Base-by-base conservation (phyloP, 352 stramenopile genomes). In the Elongisporangium senticosum region DNA sequence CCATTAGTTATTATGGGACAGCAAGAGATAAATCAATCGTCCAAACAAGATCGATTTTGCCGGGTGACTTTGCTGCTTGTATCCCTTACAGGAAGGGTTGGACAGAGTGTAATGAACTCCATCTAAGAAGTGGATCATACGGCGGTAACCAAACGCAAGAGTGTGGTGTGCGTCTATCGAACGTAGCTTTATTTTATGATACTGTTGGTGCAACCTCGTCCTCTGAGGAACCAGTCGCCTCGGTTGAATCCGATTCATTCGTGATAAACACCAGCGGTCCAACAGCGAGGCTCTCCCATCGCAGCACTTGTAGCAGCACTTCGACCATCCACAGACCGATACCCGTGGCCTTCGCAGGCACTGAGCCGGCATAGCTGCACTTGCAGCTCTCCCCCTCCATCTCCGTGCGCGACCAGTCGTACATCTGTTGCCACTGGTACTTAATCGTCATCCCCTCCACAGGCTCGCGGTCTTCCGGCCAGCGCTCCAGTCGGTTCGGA, bases 241-340 rank as follows among this genome's bases (percentile, higher is more conserved):
- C 26, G 2, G 23, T 26, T 11, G 33, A 1, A 1, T 43, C 33
- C 10, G 13, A 43, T 43, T 43, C 33, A 43, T 43, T 43, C 11
- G 33, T 43, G 13, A 82, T 59, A 24, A 65, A 65, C 55, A 83
- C 78, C 17, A 28, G 58, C 3, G 61, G n/a, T 7, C 61, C 61
- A 23, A 67, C 43, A 14, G 63, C 55, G 49, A 53, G 49, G 39
- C 24, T 40, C n/a, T 65, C 58, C 58, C 62, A 68, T n/a, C 51
- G 58, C 50, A 68, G 55, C 28, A 56, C 49, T 43, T 43, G 33
- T 14, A 53, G 49, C 20, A 22, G 13, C 49, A 53, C 19, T 53
- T 53, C 19, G 15, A 53, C 8, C 22, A 14, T 53, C 49, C 49
- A 53, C 2, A 53, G 2, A 11, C 33, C 33, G 33, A 43, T 43